Evolutionary conservation across 306 rosid genomes (phyloP), one percentile per base, ranked within the genome.

Genomic region (Fragaria nilgerrensis): DNA sequence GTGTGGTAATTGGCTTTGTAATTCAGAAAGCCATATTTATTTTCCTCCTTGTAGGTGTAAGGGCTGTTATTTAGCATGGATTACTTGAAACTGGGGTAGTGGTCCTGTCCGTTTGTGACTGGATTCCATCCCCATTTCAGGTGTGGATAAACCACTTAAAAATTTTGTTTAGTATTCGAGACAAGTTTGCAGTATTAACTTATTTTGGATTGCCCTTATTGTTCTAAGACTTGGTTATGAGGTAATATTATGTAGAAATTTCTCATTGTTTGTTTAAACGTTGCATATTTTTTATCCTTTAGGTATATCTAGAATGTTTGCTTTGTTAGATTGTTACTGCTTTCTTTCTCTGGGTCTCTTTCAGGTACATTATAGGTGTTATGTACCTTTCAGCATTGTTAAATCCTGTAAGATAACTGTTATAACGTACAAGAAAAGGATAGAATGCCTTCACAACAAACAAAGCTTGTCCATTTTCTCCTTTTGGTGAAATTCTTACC

Each of bases 141-240:
- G 84, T 74, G 68, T 75, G 78, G 80, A 69, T 72, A 70, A 75
- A 59, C 71, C 77, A 55, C 55, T 70, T 71, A 74, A 84, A 79
- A 78, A 74, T 83, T 80, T 89, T 88, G 90, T 78, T 75, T 81
- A 74, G 76, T 62, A 53, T 80, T 71, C 20, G 9, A 70, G 69
- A 71, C 83, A 53, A 43, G 72, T 76, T 65, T 82, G 80, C 75
- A 80, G 73, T 66, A 78, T 25, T 66, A 62, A 36, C 73, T 75
- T 78, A 70, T 74, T 73, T 48, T 80, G 84, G 80, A 36, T 79
- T 79, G 61, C 44, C 23, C 47, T 20, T 16, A 48, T 27, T 67
- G 61, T 70, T 61, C 36, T 52, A 48, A 79, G 78, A 55, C 73
- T 75, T 79, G 77, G 69, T 78, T 83, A 3, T 79, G 80, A 56